Conservation (phyloP, 2,329 filamentous ascomycete species). For the Periconia sp. region DNA sequence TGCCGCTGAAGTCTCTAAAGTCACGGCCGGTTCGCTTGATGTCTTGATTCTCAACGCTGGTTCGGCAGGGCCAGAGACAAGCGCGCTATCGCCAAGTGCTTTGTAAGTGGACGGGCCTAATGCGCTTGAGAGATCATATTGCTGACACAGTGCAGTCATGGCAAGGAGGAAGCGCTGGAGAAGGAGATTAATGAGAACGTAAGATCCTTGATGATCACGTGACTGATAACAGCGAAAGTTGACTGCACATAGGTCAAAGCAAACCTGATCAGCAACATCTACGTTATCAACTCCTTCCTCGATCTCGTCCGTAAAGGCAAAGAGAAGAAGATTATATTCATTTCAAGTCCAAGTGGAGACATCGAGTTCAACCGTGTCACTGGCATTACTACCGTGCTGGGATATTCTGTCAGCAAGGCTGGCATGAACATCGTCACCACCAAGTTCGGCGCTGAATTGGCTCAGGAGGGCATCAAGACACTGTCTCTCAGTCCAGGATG, state of each 20-base stretch:
- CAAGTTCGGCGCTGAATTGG: conserved; percentile 55
- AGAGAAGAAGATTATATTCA: conserved; percentile 60
- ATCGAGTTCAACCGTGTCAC: conserved; percentile 48
- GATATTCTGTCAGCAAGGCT: conserved; percentile 58
- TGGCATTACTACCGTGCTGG: conserved; percentile 42
- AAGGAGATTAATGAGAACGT: conserved; percentile 33
- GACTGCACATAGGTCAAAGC: conserved; percentile 37
- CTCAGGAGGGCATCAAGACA: conserved; percentile 36
- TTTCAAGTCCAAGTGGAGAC: conserved; percentile 51
- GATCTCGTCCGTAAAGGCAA: conserved; percentile 58
- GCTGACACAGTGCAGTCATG: conserved; percentile 10
- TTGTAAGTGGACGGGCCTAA: conserved; percentile 8
- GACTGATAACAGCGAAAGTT: conserved; percentile 20
- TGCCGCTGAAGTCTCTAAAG: conserved; percentile 15
- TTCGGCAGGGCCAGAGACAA: conserved; percentile 16
- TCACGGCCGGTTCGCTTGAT: conserved; percentile 16
- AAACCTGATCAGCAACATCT: conserved; percentile 60
- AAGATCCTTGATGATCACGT: conserved; percentile 31
- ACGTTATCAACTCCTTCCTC: conserved; percentile 59
- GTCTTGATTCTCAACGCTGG: conserved; percentile 20
- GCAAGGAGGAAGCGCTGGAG: conserved; percentile 33
- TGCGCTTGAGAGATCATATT: conserved; percentile 1
- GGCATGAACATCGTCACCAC: conserved; percentile 59
- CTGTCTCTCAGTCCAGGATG: conserved; percentile 44
- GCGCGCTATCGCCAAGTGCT: conserved; percentile 11